Evolutionary conservation across 495 filamentous ascomycete genomes (phyloP).

Genomic region (Glutinoglossum americanum): DNA sequence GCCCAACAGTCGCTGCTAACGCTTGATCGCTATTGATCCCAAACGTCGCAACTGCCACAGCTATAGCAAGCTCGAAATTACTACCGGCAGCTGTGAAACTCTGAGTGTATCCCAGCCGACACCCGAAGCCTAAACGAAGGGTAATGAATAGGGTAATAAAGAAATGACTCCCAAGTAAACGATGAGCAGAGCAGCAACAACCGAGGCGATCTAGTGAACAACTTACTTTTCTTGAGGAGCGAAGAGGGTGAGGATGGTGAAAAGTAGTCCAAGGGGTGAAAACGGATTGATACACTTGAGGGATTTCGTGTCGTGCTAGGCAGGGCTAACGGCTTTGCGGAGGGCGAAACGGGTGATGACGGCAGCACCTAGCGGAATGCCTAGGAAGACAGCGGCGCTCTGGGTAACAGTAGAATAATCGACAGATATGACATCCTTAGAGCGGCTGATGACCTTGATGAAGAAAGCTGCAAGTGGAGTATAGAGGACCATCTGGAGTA

Average conservation of each 20-base stretch:
- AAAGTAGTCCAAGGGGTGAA: constrained; percentile 67
- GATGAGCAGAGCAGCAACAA: constrained; percentile 56
- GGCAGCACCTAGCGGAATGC: constrained; percentile 64
- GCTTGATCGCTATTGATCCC: constrained; percentile 67
- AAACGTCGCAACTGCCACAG: constrained; percentile 70
- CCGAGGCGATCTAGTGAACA: constrained; percentile 65
- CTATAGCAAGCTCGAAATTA: constrained; percentile 88
- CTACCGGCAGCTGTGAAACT: constrained; percentile 90
- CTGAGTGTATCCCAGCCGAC: constrained; percentile 52
- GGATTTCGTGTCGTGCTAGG: constrained; percentile 47
- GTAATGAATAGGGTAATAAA: constrained; percentile 38
- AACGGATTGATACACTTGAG: constrained; percentile 44
- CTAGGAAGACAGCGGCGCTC: constrained; percentile 66
- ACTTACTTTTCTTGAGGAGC: constrained; percentile 64
- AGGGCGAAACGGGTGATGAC: constrained; percentile 49
- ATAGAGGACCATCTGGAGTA: constrained; percentile 73
- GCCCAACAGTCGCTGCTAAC: constrained; percentile 70
- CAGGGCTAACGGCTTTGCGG: constrained; percentile 27
- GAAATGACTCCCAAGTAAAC: constrained; percentile 60
- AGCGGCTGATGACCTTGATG: constrained; percentile 37
- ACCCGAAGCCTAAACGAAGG: constrained; percentile 43
- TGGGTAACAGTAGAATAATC: constrained; percentile 53
- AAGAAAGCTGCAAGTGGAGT: constrained; percentile 65
- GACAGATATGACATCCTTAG: constrained; percentile 12
- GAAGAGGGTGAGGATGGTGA: constrained; percentile 71